Evolutionary conservation across 1,139 yeast species (phyloP).

Genomic region (Candida tropicalis): DNA sequence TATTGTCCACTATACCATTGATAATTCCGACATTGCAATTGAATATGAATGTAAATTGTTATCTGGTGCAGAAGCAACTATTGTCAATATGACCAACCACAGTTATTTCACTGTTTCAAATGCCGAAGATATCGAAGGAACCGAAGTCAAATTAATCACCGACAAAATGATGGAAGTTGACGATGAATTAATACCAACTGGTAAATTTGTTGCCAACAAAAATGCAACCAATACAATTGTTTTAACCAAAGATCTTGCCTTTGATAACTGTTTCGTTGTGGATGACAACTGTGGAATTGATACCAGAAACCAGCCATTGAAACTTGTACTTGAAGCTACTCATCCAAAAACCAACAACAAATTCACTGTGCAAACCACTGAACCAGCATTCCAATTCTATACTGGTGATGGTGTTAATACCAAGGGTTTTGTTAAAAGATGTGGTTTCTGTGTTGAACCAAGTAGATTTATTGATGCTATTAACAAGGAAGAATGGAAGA

Average conservation of each 20-base stretch:
- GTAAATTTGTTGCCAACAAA: slow-evolving; percentile 31
- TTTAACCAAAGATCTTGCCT: slow-evolving; percentile 25
- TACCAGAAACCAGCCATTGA: slow-evolving; percentile 43
- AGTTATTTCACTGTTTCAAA: slow-evolving; percentile 53
- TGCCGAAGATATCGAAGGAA: slow-evolving; percentile 36
- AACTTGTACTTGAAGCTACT: slow-evolving; percentile 45
- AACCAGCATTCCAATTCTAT: slow-evolving; percentile 70
- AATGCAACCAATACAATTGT: slow-evolving; percentile 28
- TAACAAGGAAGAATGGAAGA: slow-evolving; percentile 48
- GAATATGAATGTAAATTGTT: slow-evolving; percentile 52
- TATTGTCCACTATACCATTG: slow-evolving; percentile 44
- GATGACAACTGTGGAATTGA: slow-evolving; percentile 36
- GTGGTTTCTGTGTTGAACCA: slow-evolving; percentile 69
- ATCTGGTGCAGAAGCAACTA: slow-evolving; percentile 41
- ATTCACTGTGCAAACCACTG: slow-evolving; percentile 56
- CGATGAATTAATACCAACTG: slow-evolving; percentile 50
- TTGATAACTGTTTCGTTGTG: slow-evolving; percentile 58
- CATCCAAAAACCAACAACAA: slow-evolving; percentile 49
- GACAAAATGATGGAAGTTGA: slow-evolving; percentile 42
- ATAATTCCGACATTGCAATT: slow-evolving; percentile 32
- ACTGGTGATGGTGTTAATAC: slow-evolving; percentile 58
- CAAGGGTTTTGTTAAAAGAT: slow-evolving; percentile 43
- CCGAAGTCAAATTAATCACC: slow-evolving; percentile 31
- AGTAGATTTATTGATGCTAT: slow-evolving; percentile 62
- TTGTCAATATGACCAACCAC: slow-evolving; percentile 65